These are phyloP conservation scores for Voacanga thouarsii DNA, from an alignment of 257 asterid genomes.

Conservation along the genomic window DNA sequence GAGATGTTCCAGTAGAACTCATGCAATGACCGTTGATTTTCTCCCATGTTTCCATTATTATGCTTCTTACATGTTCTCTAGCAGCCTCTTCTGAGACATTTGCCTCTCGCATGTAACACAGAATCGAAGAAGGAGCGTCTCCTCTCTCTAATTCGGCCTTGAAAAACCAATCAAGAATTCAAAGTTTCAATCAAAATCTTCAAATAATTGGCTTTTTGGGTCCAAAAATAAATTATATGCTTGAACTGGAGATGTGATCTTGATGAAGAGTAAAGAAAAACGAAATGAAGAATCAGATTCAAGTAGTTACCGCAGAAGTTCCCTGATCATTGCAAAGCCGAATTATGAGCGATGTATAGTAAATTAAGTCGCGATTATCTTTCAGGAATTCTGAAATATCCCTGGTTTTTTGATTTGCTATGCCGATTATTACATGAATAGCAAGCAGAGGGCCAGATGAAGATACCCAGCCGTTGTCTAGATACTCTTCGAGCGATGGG, in stretches of 20 bases:
- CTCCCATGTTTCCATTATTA: conserved; percentile 35
- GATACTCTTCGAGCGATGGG: conserved; percentile 47
- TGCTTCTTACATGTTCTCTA: conserved; percentile 31
- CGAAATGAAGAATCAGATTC: neutral
- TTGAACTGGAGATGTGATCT: too few species aligned
- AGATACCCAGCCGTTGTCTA: conserved; percentile 52
- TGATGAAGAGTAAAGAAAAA: neutral
- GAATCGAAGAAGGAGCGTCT: conserved; percentile 57
- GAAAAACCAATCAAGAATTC: neutral
- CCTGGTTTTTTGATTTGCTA: conserved; percentile 11
- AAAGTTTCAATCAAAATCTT: neutral
- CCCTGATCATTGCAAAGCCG: conserved; percentile 64
- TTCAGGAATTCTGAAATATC: conserved; percentile 18
- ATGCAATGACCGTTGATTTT: conserved; percentile 34
- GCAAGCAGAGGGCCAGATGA: conserved; percentile 42
- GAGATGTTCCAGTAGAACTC: neutral
- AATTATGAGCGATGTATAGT: conserved; percentile 37
- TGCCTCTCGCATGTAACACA: conserved; percentile 55
- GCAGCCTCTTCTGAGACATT: conserved; percentile 36
- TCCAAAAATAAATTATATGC: too few species aligned
- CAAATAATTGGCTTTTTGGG: too few species aligned
- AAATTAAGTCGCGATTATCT: conserved; percentile 28
- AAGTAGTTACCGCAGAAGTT: conserved; percentile 46
- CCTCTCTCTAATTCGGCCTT: conserved; percentile 65
- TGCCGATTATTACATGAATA: conserved; percentile 31